A percentile compares a stretch with the other conserved stretches of the same genome.
phyloP scores from a whole-genome alignment of 768 basidiomycete species.

The Leccinum subtestaceum region DNA sequence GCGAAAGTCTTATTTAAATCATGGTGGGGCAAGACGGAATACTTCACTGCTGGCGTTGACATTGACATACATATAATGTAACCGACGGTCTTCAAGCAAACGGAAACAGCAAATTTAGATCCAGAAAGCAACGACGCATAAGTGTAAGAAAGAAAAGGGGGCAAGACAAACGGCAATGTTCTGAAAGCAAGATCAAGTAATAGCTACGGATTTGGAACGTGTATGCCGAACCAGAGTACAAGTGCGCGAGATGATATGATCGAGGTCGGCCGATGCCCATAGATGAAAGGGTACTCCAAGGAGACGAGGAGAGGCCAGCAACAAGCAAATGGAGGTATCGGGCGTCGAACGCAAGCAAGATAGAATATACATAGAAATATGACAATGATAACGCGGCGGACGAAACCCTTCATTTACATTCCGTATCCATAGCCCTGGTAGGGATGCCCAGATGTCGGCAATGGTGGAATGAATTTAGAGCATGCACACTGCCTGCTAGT shows the following conservation, averaged over 20 bases:
- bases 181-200: constrained; percentile 37
- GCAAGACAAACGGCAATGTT: constrained; percentile 28
- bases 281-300: constrained; percentile 32
- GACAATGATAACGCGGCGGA: constrained; percentile 31
- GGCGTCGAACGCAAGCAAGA: constrained; percentile 32
- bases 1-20: background rate
- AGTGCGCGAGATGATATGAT: constrained; percentile 56
- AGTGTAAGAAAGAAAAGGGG: constrained; percentile 18
- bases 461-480: constrained; percentile 1
- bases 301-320: constrained; percentile 39
- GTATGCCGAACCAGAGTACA: constrained; percentile 72
- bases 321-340: constrained; percentile 34
- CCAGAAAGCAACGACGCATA: constrained; percentile 31
- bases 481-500: background rate
- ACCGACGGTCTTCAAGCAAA: background rate
- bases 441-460: constrained; percentile 39
- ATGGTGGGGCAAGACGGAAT: background rate
- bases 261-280: constrained; percentile 37
- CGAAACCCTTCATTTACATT: constrained; percentile 50
- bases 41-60: background rate
- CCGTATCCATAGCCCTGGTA: constrained; percentile 81
- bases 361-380: constrained; percentile 40
- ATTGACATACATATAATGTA: background rate
- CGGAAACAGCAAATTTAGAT: too few relatives aligned
- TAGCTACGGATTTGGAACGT: constrained; percentile 37